Conservation (phyloP, 2,329 filamentous ascomycete species). For the Triangularia verruculosa region DNA sequence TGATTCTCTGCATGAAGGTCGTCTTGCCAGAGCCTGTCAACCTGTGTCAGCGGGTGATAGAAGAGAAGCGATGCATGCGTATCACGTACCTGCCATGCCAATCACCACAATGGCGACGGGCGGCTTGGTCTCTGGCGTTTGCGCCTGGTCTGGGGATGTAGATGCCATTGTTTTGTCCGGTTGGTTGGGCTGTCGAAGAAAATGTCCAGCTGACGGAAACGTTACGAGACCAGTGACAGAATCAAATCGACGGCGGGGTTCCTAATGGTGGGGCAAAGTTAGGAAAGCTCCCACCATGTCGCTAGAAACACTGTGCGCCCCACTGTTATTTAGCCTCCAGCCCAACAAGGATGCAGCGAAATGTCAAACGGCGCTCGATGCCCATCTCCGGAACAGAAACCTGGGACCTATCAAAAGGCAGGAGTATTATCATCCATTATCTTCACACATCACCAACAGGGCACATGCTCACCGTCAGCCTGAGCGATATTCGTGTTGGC, state of each 20-base stretch:
- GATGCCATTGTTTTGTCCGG: slow-evolving; percentile 20
- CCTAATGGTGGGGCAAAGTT: neutral
- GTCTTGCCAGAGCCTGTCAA: slow-evolving; percentile 84
- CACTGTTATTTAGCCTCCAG: neutral
- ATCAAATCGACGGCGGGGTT: neutral
- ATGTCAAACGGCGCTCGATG: neutral
- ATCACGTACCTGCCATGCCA: slow-evolving; percentile 79
- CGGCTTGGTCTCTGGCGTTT: slow-evolving; percentile 31
- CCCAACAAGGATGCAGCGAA: neutral
- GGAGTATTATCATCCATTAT: no score
- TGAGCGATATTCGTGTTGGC: neutral
- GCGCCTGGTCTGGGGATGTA: slow-evolving; percentile 1
- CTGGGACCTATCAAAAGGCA: neutral
- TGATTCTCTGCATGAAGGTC: slow-evolving; percentile 99
- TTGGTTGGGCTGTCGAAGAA: slow-evolving; percentile 5
- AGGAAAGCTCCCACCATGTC: neutral
- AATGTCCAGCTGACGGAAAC: neutral
- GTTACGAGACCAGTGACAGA: neutral
- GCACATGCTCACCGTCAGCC: neutral
- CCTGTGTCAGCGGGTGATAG: neutral
- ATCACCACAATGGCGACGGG: slow-evolving; percentile 87
- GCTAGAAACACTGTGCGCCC: neutral
- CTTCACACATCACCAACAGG: neutral
- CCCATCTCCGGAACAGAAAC: neutral
- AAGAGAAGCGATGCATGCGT: neutral